Percentiles rank a stretch among this genome's conserved stretches.
Conservation (phyloP, 192 early-diverging fungal species). For the Coemansia sp. region DNA sequence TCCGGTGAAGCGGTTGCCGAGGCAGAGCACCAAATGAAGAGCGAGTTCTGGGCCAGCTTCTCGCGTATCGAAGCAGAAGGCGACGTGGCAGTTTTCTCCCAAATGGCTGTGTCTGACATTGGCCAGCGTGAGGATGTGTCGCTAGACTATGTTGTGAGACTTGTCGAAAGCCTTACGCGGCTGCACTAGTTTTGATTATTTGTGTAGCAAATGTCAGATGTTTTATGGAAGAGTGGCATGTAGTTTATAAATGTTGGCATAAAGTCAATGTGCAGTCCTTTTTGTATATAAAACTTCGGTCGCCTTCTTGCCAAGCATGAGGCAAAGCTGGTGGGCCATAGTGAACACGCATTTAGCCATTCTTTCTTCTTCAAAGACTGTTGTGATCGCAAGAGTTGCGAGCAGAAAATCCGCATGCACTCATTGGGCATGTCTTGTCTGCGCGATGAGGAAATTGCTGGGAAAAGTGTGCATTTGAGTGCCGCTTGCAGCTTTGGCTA, state of each 20-base stretch:
- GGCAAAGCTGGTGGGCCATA: too few relatives aligned
- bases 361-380: too few relatives aligned
- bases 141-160: conserved; percentile 35
- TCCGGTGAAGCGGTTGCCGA: neutral
- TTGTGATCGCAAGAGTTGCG: neutral
- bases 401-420: neutral
- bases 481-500: neutral
- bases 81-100: conserved; percentile 20
- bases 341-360: too few relatives aligned
- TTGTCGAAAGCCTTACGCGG: conserved; percentile 43
- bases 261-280: neutral
- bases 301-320: neutral
- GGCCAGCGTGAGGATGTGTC: conserved; percentile 24
- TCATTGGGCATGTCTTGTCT: neutral
- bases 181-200: conserved; percentile 18
- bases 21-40: conserved; percentile 20
- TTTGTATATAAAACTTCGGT: too few relatives aligned
- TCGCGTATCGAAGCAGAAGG: conserved; percentile 33
- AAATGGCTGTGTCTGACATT: conserved; percentile 44
- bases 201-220: too few relatives aligned
- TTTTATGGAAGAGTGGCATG: too few relatives aligned
- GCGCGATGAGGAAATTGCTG: conserved; percentile 1
- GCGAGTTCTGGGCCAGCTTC: conserved; percentile 29
- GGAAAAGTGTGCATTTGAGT: conserved; percentile 7
- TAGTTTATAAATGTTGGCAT: neutral